Evolutionary conservation across 106 monocot species (phyloP).

Genomic region (Dioscorea dumetorum): DNA sequence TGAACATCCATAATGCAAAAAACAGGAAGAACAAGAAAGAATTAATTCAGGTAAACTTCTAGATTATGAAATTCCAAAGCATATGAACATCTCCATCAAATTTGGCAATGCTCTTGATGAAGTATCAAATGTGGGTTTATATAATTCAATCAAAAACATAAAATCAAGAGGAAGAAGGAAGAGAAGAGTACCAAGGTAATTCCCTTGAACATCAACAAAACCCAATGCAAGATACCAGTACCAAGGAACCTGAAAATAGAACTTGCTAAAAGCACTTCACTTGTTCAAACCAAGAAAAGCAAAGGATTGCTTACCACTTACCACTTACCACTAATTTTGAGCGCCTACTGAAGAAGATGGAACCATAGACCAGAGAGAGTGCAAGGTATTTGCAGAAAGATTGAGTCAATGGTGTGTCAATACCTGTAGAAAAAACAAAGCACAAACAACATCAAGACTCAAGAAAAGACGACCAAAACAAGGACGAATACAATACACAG

Average conservation of each 20-base stretch:
- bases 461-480: not conserved
- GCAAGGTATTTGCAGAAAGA: slow-evolving; percentile 34
- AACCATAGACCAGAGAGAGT: slow-evolving; percentile 30
- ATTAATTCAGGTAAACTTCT: not conserved
- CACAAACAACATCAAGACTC: not conserved
- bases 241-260: slow-evolving; percentile 53
- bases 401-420: slow-evolving; percentile 53
- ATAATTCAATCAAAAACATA: not conserved
- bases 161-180: not conserved
- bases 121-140: too few relatives aligned
- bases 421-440: slow-evolving; percentile 20
- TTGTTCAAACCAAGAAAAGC: not conserved
- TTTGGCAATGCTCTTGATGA: too few relatives aligned
- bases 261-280: not conserved
- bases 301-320: not conserved
- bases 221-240: slow-evolving; percentile 65
- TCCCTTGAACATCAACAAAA: slow-evolving; percentile 60
- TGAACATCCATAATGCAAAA: too few relatives aligned
- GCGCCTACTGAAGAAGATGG: slow-evolving; percentile 18
- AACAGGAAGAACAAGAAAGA: not conserved
- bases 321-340: slow-evolving; percentile 31
- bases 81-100: not conserved
- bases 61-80: not conserved
- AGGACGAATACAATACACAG: not conserved
- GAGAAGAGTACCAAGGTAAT: slow-evolving; percentile 55